Percentiles rank a stretch among this genome's conserved stretches.
Evolutionary conservation across 371 early-diverging fungal genomes (phyloP).

Genomic region (Circinella minor): DNA sequence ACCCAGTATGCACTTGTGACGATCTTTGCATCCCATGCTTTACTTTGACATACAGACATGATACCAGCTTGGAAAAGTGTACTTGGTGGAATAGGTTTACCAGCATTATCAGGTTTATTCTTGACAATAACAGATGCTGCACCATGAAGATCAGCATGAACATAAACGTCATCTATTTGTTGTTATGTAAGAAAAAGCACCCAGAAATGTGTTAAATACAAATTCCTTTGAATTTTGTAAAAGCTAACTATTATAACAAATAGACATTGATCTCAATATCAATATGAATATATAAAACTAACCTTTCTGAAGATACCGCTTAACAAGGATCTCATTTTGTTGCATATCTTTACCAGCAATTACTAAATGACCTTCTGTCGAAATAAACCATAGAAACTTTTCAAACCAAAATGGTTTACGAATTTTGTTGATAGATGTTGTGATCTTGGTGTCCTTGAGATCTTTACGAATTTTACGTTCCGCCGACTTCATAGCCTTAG

Average conservation of each 20-base stretch:
- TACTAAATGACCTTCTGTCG: slow-evolving; percentile 93
- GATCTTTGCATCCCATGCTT: slow-evolving; percentile 98
- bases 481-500: slow-evolving; percentile 87
- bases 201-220: not conserved
- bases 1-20: slow-evolving; percentile 98
- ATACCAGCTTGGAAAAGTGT: slow-evolving; percentile 96
- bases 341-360: slow-evolving; percentile 97
- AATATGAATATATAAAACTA: not conserved
- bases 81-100: slow-evolving; percentile 80
- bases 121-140: slow-evolving; percentile 95
- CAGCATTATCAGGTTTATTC: slow-evolving; percentile 70
- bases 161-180: slow-evolving; percentile 82
- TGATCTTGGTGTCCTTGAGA: slow-evolving; percentile 74
- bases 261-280: too few species aligned
- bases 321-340: slow-evolving; percentile 98
- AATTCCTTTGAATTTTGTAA: too few species aligned
- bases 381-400: slow-evolving; percentile 98
- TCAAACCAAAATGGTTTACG: slow-evolving; percentile 99
- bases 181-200: not conserved
- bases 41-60: slow-evolving; percentile 95
- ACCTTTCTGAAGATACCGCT: slow-evolving; percentile 75
- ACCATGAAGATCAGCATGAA: slow-evolving; percentile 97
- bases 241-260: too few species aligned
- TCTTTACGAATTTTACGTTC: slow-evolving; percentile 89
- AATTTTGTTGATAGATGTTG: slow-evolving; percentile 78